Percentiles rank a stretch among this genome's conserved stretches.
phyloP scores from a whole-genome alignment of 352 stramenopile species.

The Phytophthora europaea region DNA sequence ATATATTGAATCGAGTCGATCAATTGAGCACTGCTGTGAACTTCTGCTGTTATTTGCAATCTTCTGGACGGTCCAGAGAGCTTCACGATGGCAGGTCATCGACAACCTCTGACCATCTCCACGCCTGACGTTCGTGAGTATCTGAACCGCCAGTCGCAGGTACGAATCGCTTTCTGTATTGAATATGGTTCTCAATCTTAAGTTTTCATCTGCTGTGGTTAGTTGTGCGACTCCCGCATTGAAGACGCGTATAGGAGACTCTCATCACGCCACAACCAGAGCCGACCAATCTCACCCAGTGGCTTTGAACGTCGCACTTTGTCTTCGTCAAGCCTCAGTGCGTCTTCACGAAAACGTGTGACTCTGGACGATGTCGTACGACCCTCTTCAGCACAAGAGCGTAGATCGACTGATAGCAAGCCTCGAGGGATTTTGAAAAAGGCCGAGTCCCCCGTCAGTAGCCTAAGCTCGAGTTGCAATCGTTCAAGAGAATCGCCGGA shows the following conservation, averaged over 20 bases:
- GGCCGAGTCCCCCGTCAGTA: slow-evolving; percentile 8
- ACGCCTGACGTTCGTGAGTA: slow-evolving; percentile 28
- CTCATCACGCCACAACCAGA: slow-evolving; percentile 2
- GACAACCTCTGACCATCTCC: slow-evolving; percentile 7
- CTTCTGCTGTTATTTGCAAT: no score
- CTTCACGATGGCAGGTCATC: neutral
- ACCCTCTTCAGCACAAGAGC: slow-evolving; percentile 32
- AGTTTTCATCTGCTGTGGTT: neutral
- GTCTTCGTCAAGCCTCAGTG: slow-evolving; percentile 19
- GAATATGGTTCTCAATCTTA: neutral
- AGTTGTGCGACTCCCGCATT: slow-evolving; percentile 36
- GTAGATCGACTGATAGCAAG: neutral
- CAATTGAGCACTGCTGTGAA: no score
- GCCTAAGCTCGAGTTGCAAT: neutral
- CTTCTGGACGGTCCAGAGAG: neutral
- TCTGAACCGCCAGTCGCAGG: slow-evolving; percentile 19
- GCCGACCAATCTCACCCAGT: neutral
- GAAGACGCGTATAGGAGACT: slow-evolving; percentile 32
- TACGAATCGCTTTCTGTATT: slow-evolving; percentile 1
- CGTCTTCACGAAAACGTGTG: slow-evolving; percentile 4
- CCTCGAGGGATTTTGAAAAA: slow-evolving; percentile 34
- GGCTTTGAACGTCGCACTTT: neutral
- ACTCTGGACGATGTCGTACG: slow-evolving; percentile 2
- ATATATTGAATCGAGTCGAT: slow-evolving; percentile 6
- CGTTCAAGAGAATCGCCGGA: slow-evolving; percentile 41